Evolutionary conservation across 192 early-diverging fungal genomes (phyloP), one percentile per base, ranked within the genome.

Genomic region (Entomortierella lignicola): DNA sequence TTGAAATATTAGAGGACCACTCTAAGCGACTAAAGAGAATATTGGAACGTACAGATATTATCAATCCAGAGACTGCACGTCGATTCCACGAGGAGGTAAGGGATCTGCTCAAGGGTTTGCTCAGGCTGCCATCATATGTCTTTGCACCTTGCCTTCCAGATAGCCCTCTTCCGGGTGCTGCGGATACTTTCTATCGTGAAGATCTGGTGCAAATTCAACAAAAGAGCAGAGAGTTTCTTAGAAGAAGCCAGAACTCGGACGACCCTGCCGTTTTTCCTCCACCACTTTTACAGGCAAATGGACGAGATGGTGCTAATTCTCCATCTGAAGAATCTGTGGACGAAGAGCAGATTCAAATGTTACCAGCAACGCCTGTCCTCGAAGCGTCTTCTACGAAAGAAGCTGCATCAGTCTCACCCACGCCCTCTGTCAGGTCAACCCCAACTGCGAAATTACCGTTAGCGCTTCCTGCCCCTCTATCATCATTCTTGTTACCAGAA

Each of bases 161-260:
- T 30, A 60, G 70, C 8, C 63, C 67, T 29, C 61, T 79, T 29
- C 75, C 75, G 11, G 75, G 75, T 8, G 75, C 63, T 8, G 67
- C 67, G 5, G 75, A 79, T 55, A 79, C 75, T 8, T 70, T 79
- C 41, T 79, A 60, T 41, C 57, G 75, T 1, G 75, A 79, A 17
- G 75, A 79, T 39, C 31, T 79, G 42, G 75, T 79, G 12, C 57
- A 66, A 37, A 57, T 79, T 34, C 75, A 79, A 34, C 66, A 66
- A 47, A 58, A 69, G 37, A 58, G 63, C 8, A 63, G 70, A 26
- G 73, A 67, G 42, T 23, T 75, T 13, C 23, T 67, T 23, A 31
- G 59, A 13, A 75, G 41, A n/a, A 43, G 51, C 8, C 58, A 59
- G 4, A 27, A n/a, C 3, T 29, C 26, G 11, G 27, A 54, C 5